Evolutionary conservation across 2,329 filamentous ascomycete genomes (phyloP), one percentile per base, ranked within the genome.

Genomic region (Fusarium sterilihyphosum): DNA sequence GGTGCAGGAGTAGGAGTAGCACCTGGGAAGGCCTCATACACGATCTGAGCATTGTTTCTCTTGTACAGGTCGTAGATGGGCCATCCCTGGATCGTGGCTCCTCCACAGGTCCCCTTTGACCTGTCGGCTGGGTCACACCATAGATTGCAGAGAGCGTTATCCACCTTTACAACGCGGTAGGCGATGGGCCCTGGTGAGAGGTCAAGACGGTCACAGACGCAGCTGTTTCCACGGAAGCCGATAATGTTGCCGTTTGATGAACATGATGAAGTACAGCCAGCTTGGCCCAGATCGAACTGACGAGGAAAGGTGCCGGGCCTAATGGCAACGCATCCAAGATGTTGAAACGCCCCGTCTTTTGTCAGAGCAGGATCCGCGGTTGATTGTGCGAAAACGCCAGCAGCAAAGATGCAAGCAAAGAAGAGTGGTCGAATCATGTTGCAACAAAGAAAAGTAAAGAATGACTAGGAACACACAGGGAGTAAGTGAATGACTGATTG

Each of bases 11-110:
- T 75, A 35, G 68, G 53, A 4, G 65, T 63, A 11, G 49, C 46
- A 11, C 37, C 56, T 6, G 73, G 61, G 26, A 73, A 67, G 6
- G 57, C 22, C 20, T 59, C 70, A 31, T 67, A 75, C 35, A 71
- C 31, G 40, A 75, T 62, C 10, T 41, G 62, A 3, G 73, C 73
- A 26, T 75, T 67, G 37, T 61, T 67, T n/a, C 73, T 67, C 66
- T 73, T 75, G 56, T 75, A 75, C 5, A 75, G 59, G 44, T 75
- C 73, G 49, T 75, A 75, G 24, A 73, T 62, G 8, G 70, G 73
- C 68, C 70, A 71, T 43, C 73, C 73, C 12, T 43, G 70, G n/a
- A 60, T 53, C 12, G 59, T 68, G 12, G 65, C 65, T 12, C 73
- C 73, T 47, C 73, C 73, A 17, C 73, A 75, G 8, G 73, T 73